Evolutionary conservation across 345 rosid genomes (phyloP).

Genomic region (Eucalyptus urophylla): DNA sequence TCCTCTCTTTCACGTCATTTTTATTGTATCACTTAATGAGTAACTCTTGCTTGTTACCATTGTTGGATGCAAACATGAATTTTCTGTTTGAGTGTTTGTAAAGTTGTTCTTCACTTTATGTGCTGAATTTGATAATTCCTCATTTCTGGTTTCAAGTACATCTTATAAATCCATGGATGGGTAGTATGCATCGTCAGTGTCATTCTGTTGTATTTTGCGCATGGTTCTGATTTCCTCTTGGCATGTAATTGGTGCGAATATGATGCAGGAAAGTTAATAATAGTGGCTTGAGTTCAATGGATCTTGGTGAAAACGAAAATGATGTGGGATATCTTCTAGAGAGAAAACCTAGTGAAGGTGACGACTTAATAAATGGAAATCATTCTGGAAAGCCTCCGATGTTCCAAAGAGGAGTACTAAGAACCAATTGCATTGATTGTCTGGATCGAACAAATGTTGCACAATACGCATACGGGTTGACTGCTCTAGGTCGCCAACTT

Average conservation of each 20-base stretch:
- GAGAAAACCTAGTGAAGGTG: slow-evolving; percentile 24
- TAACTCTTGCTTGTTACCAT: not conserved
- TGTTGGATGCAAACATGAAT: not conserved
- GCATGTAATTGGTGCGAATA: slow-evolving; percentile 4
- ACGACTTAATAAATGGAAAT: slow-evolving; percentile 32
- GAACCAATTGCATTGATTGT: slow-evolving; percentile 99
- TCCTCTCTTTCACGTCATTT: not conserved
- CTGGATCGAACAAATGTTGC: slow-evolving; percentile 99
- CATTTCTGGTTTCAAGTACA: not conserved
- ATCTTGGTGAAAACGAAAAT: slow-evolving; percentile 24
- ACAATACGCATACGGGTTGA: slow-evolving; percentile 93
- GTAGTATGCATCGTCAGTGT: not conserved
- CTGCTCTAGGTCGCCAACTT: slow-evolving; percentile 90
- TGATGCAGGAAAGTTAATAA: slow-evolving; percentile 35
- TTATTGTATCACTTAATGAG: not conserved
- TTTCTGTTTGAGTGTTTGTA: not conserved
- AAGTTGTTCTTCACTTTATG: not conserved
- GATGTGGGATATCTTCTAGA: slow-evolving; percentile 31
- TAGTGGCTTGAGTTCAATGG: slow-evolving; percentile 16
- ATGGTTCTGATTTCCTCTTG: not conserved
- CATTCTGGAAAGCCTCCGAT: slow-evolving; percentile 31
- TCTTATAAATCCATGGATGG: not conserved
- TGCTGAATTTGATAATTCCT: not conserved
- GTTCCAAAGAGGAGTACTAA: slow-evolving; percentile 83
- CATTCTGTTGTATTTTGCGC: not conserved